Evolutionary conservation across 177 flowering plant species (phyloP).

Genomic region (Tripterygium wilfordii): DNA sequence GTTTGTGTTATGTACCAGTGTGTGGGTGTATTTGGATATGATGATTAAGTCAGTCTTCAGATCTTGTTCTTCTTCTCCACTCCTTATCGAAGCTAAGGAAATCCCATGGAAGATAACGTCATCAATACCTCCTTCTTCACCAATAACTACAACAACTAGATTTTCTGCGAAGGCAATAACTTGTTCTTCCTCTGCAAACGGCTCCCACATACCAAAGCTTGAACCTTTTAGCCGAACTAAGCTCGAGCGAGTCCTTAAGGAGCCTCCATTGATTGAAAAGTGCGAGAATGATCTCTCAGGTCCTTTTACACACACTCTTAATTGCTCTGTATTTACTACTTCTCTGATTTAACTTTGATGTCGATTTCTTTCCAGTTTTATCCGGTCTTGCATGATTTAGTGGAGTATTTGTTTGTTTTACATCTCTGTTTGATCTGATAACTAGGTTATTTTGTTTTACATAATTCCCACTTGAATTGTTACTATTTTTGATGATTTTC

Average conservation of each 20-base stretch:
- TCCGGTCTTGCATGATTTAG: not conserved
- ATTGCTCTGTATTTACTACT: no score
- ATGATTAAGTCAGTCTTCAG: slow-evolving; percentile 26
- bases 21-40: slow-evolving; percentile 2
- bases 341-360: not conserved
- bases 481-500: no score
- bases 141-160: not conserved
- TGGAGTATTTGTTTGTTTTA: not conserved
- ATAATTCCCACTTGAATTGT: no score
- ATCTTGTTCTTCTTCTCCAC: slow-evolving; percentile 25
- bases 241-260: slow-evolving; percentile 52
- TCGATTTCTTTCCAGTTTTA: not conserved
- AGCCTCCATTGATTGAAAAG: slow-evolving; percentile 70
- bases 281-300: slow-evolving; percentile 61
- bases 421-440: no score
- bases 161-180: slow-evolving; percentile 14
- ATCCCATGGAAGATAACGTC: not conserved
- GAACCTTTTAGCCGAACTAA: slow-evolving; percentile 70
- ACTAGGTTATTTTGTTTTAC: not conserved
- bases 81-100: slow-evolving; percentile 20
- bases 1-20: no score
- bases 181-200: slow-evolving; percentile 40
- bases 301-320: no score
- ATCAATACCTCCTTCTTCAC: not conserved
- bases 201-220: slow-evolving; percentile 60